These are phyloP conservation scores for Solidago caesia DNA, from an alignment of 129 eudicot species.

Conservation along the genomic window DNA sequence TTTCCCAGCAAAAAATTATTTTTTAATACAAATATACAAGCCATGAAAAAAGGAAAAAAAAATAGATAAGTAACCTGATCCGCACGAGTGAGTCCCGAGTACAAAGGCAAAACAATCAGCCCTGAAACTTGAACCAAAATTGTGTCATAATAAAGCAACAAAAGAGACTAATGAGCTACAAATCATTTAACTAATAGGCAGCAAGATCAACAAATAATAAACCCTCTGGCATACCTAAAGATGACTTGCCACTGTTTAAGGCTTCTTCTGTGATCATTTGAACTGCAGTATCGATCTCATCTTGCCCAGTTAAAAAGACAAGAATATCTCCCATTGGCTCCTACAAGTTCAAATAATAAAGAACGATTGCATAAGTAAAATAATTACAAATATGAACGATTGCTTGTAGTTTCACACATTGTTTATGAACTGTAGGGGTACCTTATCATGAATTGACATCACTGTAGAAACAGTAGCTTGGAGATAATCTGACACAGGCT, in stretches of 20 bases:
- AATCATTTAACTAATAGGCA: background rate
- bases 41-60: background rate
- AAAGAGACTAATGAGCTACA: background rate
- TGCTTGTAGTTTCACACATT: background rate
- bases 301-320: constrained; percentile 97
- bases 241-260: constrained; percentile 45
- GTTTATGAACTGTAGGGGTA: constrained; percentile 21
- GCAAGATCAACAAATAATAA: constrained; percentile 9
- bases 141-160: constrained; percentile 21
- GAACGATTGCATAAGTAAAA: background rate
- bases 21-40: background rate
- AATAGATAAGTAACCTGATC: constrained; percentile 60
- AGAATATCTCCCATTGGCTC: constrained; percentile 92
- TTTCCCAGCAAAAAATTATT: background rate
- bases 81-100: constrained; percentile 95
- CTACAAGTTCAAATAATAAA: constrained; percentile 32
- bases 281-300: constrained; percentile 91
- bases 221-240: constrained; percentile 38
- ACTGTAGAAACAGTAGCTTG: constrained; percentile 91
- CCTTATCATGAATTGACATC: constrained; percentile 75
- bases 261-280: constrained; percentile 83
- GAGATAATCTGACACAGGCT: constrained; percentile 87
- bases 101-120: constrained; percentile 78
- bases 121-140: constrained; percentile 44
- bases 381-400: background rate